Percentiles rank a stretch among this genome's conserved stretches.
phyloP scores from a whole-genome alignment of 306 rosid genomes.

The Vachellia collinsii region DNA sequence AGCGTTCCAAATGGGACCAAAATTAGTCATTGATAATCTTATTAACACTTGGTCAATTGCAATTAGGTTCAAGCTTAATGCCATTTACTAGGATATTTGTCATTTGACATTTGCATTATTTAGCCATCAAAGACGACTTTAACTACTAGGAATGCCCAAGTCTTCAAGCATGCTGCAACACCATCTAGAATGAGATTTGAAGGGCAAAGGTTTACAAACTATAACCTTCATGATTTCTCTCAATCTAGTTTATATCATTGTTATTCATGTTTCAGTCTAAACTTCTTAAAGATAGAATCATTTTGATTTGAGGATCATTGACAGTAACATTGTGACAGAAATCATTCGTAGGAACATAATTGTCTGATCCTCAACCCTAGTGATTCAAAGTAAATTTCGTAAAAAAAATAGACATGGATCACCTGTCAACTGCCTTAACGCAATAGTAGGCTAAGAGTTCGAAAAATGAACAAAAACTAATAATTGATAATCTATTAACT shows the following conservation, averaged over 20 bases:
- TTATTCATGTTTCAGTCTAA: background rate
- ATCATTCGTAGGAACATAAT: background rate
- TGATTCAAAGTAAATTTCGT: background rate
- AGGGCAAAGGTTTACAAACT: too few species aligned
- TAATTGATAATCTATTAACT: slow-evolving; percentile 12
- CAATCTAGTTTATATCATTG: background rate
- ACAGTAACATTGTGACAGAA: background rate
- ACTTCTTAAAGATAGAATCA: background rate
- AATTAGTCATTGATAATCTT: too few species aligned
- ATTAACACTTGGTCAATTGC: too few species aligned
- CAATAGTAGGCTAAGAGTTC: slow-evolving; percentile 1
- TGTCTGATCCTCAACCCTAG: background rate
- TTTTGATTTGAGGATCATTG: background rate
- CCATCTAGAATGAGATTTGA: too few species aligned
- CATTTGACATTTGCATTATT: too few species aligned
- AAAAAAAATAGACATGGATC: background rate
- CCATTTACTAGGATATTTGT: too few species aligned
- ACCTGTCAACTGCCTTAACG: slow-evolving; percentile 24
- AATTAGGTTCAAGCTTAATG: too few species aligned
- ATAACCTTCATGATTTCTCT: background rate
- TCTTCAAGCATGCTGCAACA: too few species aligned
- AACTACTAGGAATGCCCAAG: too few species aligned
- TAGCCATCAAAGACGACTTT: too few species aligned
- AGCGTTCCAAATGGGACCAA: too few species aligned
- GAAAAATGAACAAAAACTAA: slow-evolving; percentile 6